Evolutionary conservation across 441 rosid genomes (phyloP).

Genomic region (Populus hybrid): DNA sequence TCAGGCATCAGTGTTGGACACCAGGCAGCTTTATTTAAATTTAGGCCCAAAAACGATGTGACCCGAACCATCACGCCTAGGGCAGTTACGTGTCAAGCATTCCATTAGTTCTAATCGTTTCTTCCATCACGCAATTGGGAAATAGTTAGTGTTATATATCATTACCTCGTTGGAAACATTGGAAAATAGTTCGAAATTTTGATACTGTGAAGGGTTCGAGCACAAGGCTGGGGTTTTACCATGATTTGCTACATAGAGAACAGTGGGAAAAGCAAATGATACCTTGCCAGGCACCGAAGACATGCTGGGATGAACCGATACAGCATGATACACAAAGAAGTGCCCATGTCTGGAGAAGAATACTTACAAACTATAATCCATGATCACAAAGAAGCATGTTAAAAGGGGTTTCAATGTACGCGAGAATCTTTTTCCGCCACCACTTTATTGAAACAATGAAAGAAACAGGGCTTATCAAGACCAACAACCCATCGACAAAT

Average conservation of each 20-base stretch:
- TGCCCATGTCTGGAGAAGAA: neutral
- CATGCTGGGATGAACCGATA: neutral
- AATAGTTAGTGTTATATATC: neutral
- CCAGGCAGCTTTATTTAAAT: neutral
- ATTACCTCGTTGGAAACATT: neutral
- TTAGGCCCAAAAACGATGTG: no score
- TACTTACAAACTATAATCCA: neutral
- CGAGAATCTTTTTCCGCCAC: constrained; percentile 12
- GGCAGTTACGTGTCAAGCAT: neutral
- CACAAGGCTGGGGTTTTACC: neutral
- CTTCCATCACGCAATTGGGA: neutral
- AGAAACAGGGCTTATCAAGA: constrained; percentile 8
- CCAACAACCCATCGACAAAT: neutral
- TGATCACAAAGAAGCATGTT: constrained; percentile 14
- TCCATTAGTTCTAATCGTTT: neutral
- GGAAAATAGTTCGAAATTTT: neutral
- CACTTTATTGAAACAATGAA: constrained; percentile 25
- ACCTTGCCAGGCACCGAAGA: neutral
- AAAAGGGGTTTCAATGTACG: constrained; percentile 3
- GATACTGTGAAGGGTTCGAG: neutral
- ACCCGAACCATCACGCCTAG: neutral
- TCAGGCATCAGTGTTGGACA: neutral
- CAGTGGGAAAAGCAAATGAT: no score
- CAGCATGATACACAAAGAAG: neutral
- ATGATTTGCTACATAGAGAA: neutral